A percentile compares a stretch with the other conserved stretches of the same genome.
These are phyloP conservation scores for Sungouiella blattae DNA, from an alignment of 805 yeast genomes.

Conservation along the genomic window DNA sequence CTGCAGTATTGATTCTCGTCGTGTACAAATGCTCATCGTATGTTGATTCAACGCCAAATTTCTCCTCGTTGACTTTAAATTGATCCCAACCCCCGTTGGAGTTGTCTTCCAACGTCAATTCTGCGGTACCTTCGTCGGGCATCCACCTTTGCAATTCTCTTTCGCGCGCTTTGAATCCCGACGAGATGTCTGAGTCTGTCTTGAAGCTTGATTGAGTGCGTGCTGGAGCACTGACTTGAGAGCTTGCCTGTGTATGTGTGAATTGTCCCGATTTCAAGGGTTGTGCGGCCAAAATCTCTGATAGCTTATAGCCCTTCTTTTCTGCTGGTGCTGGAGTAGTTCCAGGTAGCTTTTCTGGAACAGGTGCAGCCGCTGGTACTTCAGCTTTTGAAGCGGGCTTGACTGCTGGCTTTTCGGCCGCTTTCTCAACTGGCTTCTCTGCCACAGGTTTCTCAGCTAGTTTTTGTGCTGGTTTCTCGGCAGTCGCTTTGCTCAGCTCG, in stretches of 20 bases:
- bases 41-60: slow-evolving; percentile 83
- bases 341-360: too few species aligned
- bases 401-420: neutral
- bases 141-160: slow-evolving; percentile 83
- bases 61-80: slow-evolving; percentile 83
- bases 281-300: too few species aligned
- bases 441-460: neutral
- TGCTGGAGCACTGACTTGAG: neutral
- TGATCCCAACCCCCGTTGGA: slow-evolving; percentile 72
- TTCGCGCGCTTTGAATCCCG: slow-evolving; percentile 46
- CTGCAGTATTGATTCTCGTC: slow-evolving; percentile 63
- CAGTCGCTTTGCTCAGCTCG: slow-evolving; percentile 8
- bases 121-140: slow-evolving; percentile 52
- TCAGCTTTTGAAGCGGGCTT: neutral
- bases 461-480: neutral
- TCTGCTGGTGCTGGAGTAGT: neutral
- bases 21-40: slow-evolving; percentile 87
- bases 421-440: neutral
- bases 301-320: neutral
- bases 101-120: slow-evolving; percentile 35
- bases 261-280: neutral
- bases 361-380: neutral
- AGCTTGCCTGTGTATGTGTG: neutral
- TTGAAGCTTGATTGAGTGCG: slow-evolving; percentile 56
- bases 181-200: slow-evolving; percentile 83